Evolutionary conservation across 2,329 filamentous ascomycete genomes (phyloP), one percentile per base, ranked within the genome.

Genomic region (Lachnellula cervina): DNA sequence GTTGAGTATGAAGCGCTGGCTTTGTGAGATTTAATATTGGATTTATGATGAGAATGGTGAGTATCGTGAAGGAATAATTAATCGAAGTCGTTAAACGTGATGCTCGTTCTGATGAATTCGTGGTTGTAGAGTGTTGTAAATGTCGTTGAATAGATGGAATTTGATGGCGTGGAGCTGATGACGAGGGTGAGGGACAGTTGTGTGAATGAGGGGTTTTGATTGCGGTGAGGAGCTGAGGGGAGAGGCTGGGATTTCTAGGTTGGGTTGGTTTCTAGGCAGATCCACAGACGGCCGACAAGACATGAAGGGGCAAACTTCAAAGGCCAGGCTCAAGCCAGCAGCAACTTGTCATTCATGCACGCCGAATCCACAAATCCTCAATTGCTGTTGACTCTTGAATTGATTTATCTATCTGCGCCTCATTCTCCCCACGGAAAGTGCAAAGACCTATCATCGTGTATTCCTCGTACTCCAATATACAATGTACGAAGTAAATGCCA

Each of bases 221-320:
- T 45, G 25, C 45, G 52, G 52, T 50, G 52, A 54, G 50, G 32
- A 21, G 5, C n/a, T 7, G 35, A 35, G 21, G 34, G 45, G 35
- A 42, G 48, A 5, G 34, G 7, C 23, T 19, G 34, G 19, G 21
- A 21, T 43, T 42, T 19, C 28, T 28, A 28, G n/a, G n/a, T n/a
- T n/a, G 5, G 21, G 14, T 16, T 37, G 34, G 34, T 37, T n/a
- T 40, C 14, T 40, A 40, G 37, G 14, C 37, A 16, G 37, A 38
- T 8, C 37, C 14, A 17, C 16, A 25, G 28, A 32, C 28, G 28
- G 28, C 28, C 8, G 28, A 32, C 28, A 32, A 13, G 28, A 9
- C 28, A 32, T 9, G 28, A 32, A 32, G 28, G 9, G 28, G 28
- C 28, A 32, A 32, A 32, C 28, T 32, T 32, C 4, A 32, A 32